A percentile compares a stretch with the other conserved stretches of the same genome.
Evolutionary conservation across 148 eudicot genomes (phyloP).

Genomic region (Bassia scoparia): DNA sequence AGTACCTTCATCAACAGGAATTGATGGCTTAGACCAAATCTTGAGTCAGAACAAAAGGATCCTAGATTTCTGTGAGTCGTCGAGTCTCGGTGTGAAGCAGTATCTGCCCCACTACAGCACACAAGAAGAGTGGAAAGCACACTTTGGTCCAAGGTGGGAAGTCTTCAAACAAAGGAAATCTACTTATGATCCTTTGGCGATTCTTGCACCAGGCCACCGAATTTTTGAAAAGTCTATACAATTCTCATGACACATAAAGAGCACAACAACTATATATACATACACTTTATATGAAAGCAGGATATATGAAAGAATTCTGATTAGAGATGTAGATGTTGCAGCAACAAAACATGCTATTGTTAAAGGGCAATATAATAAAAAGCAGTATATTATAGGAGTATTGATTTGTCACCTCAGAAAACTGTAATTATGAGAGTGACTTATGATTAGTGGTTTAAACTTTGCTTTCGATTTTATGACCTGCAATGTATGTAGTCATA

Average conservation of each 20-base stretch:
- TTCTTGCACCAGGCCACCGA: constrained; percentile 85
- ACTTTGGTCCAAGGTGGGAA: constrained; percentile 76
- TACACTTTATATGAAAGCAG: neutral
- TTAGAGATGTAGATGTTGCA: neutral
- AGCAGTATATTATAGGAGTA: no score
- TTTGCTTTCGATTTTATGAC: neutral
- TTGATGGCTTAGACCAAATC: constrained; percentile 48
- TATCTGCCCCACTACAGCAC: constrained; percentile 65
- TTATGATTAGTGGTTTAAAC: constrained; percentile 5
- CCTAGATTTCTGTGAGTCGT: constrained; percentile 47
- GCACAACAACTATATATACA: neutral
- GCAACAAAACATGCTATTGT: neutral
- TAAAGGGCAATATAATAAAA: no score
- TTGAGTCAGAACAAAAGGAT: constrained; percentile 48
- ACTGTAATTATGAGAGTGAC: constrained; percentile 21
- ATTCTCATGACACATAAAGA: constrained; percentile 37
- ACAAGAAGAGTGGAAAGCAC: constrained; percentile 60
- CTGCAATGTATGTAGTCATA: constrained; percentile 6
- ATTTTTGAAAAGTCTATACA: constrained; percentile 62
- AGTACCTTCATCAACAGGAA: constrained; percentile 51
- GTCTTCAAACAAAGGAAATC: constrained; percentile 52
- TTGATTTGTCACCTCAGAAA: constrained; percentile 5
- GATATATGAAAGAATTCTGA: neutral
- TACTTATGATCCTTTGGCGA: constrained; percentile 76
- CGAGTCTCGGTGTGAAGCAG: constrained; percentile 59